phyloP scores from a whole-genome alignment of 192 early-diverging fungal genomes.

The Umbelopsis sp. region DNA sequence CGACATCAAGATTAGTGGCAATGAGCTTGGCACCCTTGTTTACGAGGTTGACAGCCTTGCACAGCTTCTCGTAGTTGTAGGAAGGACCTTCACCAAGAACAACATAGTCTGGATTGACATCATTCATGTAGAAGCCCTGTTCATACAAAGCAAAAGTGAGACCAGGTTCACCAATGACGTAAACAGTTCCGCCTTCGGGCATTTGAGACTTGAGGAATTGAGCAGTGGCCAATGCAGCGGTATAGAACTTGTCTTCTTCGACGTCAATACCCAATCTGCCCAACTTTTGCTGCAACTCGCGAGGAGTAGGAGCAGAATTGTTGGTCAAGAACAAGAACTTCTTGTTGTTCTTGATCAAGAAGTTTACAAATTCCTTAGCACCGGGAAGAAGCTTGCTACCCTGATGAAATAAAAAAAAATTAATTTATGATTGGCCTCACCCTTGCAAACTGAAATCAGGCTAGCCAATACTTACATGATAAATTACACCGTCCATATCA shows the following conservation, averaged over 20 bases:
- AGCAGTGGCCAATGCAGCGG: conserved; percentile 59
- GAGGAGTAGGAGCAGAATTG: conserved; percentile 64
- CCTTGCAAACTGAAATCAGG: conserved; percentile 25
- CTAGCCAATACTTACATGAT: conserved; percentile 42
- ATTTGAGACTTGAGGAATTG: conserved; percentile 58
- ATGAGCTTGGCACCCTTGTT: conserved; percentile 59
- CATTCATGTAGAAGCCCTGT: conserved; percentile 63
- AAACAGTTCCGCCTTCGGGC: conserved; percentile 51
- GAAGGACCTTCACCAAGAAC: conserved; percentile 60
- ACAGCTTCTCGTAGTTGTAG: conserved; percentile 56
- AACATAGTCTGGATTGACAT: conserved; percentile 61
- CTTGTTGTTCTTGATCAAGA: conserved; percentile 53
- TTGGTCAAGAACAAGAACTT: conserved; percentile 66
- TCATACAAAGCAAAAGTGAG: conserved; percentile 61
- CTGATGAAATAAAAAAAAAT: conserved; percentile 21
- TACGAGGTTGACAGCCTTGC: conserved; percentile 60
- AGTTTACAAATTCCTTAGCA: conserved; percentile 60
- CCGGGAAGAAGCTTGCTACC: conserved; percentile 54
- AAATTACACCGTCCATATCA: conserved; percentile 70
- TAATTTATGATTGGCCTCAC: neutral
- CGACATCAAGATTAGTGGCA: conserved; percentile 65
- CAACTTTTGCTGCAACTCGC: conserved; percentile 60
- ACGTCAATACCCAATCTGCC: conserved; percentile 55
- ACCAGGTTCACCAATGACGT: conserved; percentile 65
- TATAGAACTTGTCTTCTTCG: conserved; percentile 57